Conservation (phyloP, 331 rosid genomes). For the Cydonia oblonga region DNA sequence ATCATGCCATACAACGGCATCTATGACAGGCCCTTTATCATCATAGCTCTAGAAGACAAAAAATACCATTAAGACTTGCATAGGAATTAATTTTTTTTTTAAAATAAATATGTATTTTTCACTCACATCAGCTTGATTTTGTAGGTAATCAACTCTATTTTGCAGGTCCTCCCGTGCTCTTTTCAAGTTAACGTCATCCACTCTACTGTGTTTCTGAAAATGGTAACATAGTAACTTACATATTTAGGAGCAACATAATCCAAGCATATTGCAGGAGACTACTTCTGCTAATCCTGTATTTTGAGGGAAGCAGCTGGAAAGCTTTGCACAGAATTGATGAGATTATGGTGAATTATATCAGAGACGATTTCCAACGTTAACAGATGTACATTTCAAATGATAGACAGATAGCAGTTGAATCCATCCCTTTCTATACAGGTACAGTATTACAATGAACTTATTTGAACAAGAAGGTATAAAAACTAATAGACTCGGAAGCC, state of each 20-base stretch:
- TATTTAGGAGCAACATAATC: not conserved
- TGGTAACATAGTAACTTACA: conserved; percentile 8
- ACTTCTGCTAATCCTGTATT: not conserved
- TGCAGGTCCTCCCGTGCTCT: conserved; percentile 68
- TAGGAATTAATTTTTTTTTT: not conserved
- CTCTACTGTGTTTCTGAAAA: conserved; percentile 51
- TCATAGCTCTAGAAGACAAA: conserved; percentile 54
- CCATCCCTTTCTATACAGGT: not conserved
- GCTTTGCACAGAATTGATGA: not conserved
- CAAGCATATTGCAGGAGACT: not conserved
- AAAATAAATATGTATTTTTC: not conserved
- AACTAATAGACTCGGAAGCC: not conserved
- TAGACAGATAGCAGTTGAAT: not conserved
- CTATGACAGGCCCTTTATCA: conserved; percentile 74
- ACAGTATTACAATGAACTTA: not conserved
- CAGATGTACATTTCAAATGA: not conserved
- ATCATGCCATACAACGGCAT: conserved; percentile 91
- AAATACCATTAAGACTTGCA: conserved; percentile 12
- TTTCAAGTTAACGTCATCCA: conserved; percentile 48
- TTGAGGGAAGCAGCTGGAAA: not conserved
- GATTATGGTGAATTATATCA: not conserved
- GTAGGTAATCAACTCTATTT: conserved; percentile 53
- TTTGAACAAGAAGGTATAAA: not conserved
- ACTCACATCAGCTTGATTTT: conserved; percentile 76
- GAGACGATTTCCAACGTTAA: not conserved